Base-by-base conservation (phyloP, 2,329 filamentous ascomycete species). In the Scortechinia acanthostroma region DNA sequence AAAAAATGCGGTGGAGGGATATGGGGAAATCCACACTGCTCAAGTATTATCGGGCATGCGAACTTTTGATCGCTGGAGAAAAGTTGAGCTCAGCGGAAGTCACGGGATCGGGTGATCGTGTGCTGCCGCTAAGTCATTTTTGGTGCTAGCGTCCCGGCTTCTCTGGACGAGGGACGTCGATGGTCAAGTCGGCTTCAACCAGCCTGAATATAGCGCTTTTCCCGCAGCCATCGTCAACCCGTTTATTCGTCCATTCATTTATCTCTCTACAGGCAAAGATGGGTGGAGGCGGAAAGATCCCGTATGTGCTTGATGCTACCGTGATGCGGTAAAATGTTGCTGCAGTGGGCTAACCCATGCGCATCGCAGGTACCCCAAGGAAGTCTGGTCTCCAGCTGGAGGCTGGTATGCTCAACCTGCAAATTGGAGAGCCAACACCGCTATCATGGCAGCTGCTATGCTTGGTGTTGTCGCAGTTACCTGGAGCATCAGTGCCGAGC, bases 331-430 rank as follows among this genome's bases (percentile, higher is more conserved):
- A 42, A 16, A 42, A 10, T 42, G 37, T n/a, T 13, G 15, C 19
- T 42, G 15, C 48, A 15, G 45, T 49, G 49, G 43, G 30, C 48
- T 43, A 42, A 28, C 42, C 49, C 50, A 52, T 52, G 46, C 47
- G 43, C 42, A 44, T 21, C n/a, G 42, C 58, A 95, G 89, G 61
- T 95, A 95, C 70, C 91, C 90, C 66, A 96, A 95, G 77, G 91
- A 98, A 76, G 89, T 98, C 77, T 98, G 93, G 93, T 97, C 93
- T 60, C 93, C 93, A 50, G 76, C 91, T 53, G 93, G 93, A 77
- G 93, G 93, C 69, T 98, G 93, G 93, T 98, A 98, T 69, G 73
- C 85, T 45, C 91, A 95, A 65, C 93, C 93, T 45, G 74, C 78
- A 54, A 98, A 98, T 76, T 98, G 93, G 93, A 93, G 86, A 65